Base-by-base conservation (phyloP, 2,329 filamentous ascomycete species). In the Diaporthe capsici region DNA sequence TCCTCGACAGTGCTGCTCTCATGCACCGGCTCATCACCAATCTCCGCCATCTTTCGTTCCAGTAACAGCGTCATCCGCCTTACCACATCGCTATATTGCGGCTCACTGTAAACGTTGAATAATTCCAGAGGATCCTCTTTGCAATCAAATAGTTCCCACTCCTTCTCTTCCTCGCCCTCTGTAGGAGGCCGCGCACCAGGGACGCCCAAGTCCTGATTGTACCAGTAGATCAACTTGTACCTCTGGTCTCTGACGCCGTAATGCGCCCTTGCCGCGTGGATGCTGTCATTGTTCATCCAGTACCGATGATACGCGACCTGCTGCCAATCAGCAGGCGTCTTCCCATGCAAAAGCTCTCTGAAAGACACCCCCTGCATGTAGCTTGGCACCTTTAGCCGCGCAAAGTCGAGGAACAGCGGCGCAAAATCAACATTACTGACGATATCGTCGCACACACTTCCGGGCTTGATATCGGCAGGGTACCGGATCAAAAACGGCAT, bases 171-270 rank as follows among this genome's bases (percentile, higher is more conserved):
- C 47, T 86, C 82, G 1, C 63, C 73, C 68, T 84, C 81, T 0
- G 79, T 84, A 0, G 84, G 85, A 0, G 83, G 82, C 2, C 85
- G 79, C 1, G 88, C 84, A 0, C 88, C 88, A 25, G 84, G 82
- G 0, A 89, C 72, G 0, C 84, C 87, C 20, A 89, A 82, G 13
- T 82, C 83, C 77, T 90, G 86, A 67, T 88, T 88, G 76, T 90
- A 90, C 88, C 88, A 90, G 80, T 89, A 90, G 25, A 90, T 90
- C 3, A 90, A 78, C 83, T 90, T 90, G 78, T 89, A 90, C 4
- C 87, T 79, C 77, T 87, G 86, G 76, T 90, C 83, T 0, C 88
- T 83, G 9, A 89, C 82, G 1, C 88, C 88, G 72, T 90, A 90
- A 79, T 90, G 88, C 0, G 88, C 88, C 76, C 86, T 86, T 0